A percentile compares a stretch with the other conserved stretches of the same genome.
phyloP scores from a whole-genome alignment of 495 filamentous ascomycete genomes.

The Usnea hakonensis region DNA sequence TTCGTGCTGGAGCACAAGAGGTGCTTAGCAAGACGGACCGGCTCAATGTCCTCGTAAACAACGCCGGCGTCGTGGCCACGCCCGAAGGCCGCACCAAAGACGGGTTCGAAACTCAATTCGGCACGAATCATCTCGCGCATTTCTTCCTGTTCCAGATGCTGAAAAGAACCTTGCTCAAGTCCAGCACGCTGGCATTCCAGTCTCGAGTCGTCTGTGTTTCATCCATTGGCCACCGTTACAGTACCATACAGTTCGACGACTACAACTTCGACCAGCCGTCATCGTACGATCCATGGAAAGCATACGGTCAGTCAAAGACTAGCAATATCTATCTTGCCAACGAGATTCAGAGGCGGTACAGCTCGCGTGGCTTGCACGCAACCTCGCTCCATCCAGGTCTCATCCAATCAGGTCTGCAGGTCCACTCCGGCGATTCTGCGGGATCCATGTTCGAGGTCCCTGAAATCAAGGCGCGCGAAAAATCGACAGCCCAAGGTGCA shows the following conservation, averaged over 20 bases:
- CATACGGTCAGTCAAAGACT: slow-evolving; percentile 34
- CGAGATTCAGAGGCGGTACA: slow-evolving; percentile 37
- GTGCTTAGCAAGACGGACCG: slow-evolving; percentile 29
- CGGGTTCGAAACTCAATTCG: slow-evolving; percentile 42
- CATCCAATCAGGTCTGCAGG: slow-evolving; percentile 25
- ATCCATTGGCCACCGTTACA: slow-evolving; percentile 33
- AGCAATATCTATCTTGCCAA: slow-evolving; percentile 38
- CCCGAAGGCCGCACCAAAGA: slow-evolving; percentile 35
- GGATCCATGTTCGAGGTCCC: slow-evolving; percentile 12
- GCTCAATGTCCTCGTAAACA: slow-evolving; percentile 33
- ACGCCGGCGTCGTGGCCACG: slow-evolving; percentile 31
- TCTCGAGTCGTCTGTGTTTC: slow-evolving; percentile 40
- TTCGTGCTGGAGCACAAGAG: slow-evolving; percentile 38
- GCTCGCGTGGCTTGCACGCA: slow-evolving; percentile 32
- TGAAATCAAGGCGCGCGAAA: slow-evolving; percentile 26
- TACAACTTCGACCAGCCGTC: slow-evolving; percentile 28
- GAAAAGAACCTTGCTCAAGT: slow-evolving; percentile 34
- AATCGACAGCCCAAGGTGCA: slow-evolving; percentile 29
- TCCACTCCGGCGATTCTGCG: slow-evolving; percentile 20
- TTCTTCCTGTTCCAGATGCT: slow-evolving; percentile 46
- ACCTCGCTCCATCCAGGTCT: slow-evolving; percentile 36
- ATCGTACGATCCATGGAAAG: slow-evolving; percentile 33
- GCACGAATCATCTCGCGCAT: slow-evolving; percentile 45
- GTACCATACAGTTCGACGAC: slow-evolving; percentile 26
- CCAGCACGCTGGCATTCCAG: slow-evolving; percentile 30